Conservation (phyloP, 169 alveolate genomes). For the Plasmodium blacklocki region DNA sequence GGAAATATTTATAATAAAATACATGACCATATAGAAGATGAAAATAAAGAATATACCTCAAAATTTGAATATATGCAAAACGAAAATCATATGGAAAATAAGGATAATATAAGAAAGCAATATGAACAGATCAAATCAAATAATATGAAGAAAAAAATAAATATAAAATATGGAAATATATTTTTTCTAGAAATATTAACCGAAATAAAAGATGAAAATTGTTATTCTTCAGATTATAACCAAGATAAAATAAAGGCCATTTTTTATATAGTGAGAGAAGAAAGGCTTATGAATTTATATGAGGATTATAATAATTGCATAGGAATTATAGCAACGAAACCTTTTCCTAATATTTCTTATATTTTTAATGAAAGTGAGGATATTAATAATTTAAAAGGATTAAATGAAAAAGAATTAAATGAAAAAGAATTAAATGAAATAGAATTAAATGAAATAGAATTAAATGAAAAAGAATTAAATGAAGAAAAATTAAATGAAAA, state of each 20-base stretch:
- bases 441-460: too few relatives aligned
- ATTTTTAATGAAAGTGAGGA: background rate
- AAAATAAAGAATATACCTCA: background rate
- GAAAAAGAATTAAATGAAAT: too few relatives aligned
- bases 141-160: slow-evolving; percentile 32
- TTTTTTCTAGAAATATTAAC: slow-evolving; percentile 62
- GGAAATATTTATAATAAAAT: background rate
- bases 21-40: background rate
- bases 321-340: slow-evolving; percentile 63
- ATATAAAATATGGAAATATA: slow-evolving; percentile 55
- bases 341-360: slow-evolving; percentile 33
- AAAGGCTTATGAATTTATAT: slow-evolving; percentile 46
- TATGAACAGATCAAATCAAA: background rate
- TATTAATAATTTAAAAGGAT: background rate
- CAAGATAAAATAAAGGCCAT: slow-evolving; percentile 66
- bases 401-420: background rate
- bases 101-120: background rate
- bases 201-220: slow-evolving; percentile 36
- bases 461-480: too few relatives aligned
- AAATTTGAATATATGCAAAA: background rate
- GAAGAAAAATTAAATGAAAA: too few relatives aligned
- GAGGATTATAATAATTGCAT: slow-evolving; percentile 35
- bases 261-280: slow-evolving; percentile 49
- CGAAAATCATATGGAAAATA: background rate
- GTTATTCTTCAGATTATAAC: slow-evolving; percentile 10